Evolutionary conservation across 352 stramenopile genomes (phyloP), one percentile per base, ranked within the genome.

Genomic region (Phytophthora fragariaefolia): DNA sequence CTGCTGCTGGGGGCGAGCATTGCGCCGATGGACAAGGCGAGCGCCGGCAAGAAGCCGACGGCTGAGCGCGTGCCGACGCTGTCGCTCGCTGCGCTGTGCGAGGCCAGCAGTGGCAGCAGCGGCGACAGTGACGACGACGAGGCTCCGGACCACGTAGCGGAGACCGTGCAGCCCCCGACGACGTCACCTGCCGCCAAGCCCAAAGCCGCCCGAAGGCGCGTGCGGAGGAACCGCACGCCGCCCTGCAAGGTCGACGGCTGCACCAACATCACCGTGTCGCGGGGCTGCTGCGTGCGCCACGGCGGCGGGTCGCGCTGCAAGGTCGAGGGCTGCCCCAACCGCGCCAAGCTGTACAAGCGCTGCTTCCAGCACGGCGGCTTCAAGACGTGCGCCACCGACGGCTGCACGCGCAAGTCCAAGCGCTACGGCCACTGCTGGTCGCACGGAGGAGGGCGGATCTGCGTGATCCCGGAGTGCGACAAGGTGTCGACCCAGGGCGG

Each of bases 381-480:
- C 69, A 87, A 91, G 59, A 85, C 74, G 45, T 91, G 82, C 66
- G 71, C 74, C 22, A 76, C 76, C 2, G 80, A 88, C 9, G 67
- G 74, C n/a, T 91, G 82, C 66, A 79, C 61, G 26, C 69, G 76
- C 45, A 87, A 87, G 36, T 79, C 83, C 48, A 90, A 90, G 73
- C 79, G 80, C 3, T 87, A 87, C 58, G 83, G 83, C 30, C 74
- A 83, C 65, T 91, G 83, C 69, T 89, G 81, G 74, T 87, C 83
- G 24, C 83, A 91, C 40, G 81, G 81, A n/a, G 83, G 83, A 26
- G 83, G 83, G 34, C 75, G 74, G 38, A 85, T 87, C 54, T 92
- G 83, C 47, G 70, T 85, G 30, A 62, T 82, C 24, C 73, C 73
- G 10, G 67, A 71, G 10, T 91, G 83, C 59, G 58, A 60, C 57